A percentile compares a stretch with the other conserved stretches of the same genome.
Conservation (phyloP, 2,329 filamentous ascomycete species). For the Ceratocystis colombiana region DNA sequence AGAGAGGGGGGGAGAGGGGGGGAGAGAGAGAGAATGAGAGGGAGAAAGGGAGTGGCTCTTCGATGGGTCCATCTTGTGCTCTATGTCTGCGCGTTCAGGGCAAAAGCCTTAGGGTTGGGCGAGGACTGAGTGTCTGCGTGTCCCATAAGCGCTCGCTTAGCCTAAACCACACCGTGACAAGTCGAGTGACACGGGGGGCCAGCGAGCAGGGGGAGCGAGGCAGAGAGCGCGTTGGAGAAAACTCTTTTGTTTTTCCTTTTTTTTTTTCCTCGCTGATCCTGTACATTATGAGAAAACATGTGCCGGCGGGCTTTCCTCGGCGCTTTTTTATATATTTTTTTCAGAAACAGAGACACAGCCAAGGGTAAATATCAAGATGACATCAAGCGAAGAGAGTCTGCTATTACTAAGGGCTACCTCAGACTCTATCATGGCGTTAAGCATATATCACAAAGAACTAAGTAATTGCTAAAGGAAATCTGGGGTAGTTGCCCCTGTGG, state of each 20-base stretch:
- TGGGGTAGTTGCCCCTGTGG: not conserved
- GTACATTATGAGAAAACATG: not conserved
- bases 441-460: not conserved
- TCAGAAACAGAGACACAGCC: not conserved
- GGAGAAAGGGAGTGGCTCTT: not conserved
- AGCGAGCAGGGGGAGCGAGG: not conserved
- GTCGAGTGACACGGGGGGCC: constrained; percentile 7
- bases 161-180: not conserved
- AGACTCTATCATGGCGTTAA: not conserved
- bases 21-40: no score
- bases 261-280: no score
- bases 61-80: not conserved
- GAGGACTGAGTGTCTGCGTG: not conserved
- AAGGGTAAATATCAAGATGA: not conserved
- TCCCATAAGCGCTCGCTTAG: constrained; percentile 11
- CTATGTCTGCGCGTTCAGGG: not conserved
- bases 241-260: not conserved
- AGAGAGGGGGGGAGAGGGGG: no score
- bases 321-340: not conserved
- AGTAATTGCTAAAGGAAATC: not conserved
- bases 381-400: not conserved
- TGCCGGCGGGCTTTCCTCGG: constrained; percentile 9
- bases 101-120: not conserved
- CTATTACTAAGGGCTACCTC: not conserved
- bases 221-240: not conserved